phyloP scores from a whole-genome alignment of 2,329 filamentous ascomycete genomes.

The Pseudogymnoascus sp. region DNA sequence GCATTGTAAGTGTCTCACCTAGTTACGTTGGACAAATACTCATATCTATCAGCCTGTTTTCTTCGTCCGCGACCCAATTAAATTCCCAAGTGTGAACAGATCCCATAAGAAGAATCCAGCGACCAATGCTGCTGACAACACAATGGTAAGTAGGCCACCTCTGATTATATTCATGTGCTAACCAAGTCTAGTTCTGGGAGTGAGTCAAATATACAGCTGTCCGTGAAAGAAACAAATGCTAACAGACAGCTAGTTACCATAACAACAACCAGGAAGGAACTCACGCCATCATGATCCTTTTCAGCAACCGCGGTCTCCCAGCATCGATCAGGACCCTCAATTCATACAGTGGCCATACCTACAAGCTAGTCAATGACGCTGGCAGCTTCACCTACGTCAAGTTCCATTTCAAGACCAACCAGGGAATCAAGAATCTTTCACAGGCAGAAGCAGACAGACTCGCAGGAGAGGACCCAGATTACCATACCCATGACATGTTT shows the following conservation, averaged over 20 bases:
- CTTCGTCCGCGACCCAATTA: slow-evolving; percentile 39
- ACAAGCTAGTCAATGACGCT: slow-evolving; percentile 47
- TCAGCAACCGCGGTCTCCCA: slow-evolving; percentile 49
- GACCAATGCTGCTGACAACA: slow-evolving; percentile 32
- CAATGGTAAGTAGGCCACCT: slow-evolving; percentile 27
- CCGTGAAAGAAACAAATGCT: not conserved
- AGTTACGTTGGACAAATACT: not conserved
- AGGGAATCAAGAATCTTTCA: slow-evolving; percentile 43
- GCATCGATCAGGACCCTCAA: slow-evolving; percentile 47
- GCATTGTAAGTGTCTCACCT: slow-evolving; percentile 17
- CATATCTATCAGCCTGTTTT: slow-evolving; percentile 30
- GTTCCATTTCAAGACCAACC: slow-evolving; percentile 45
- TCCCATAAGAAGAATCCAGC: slow-evolving; percentile 37
- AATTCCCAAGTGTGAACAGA: slow-evolving; percentile 38
- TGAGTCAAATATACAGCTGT: slow-evolving; percentile 3
- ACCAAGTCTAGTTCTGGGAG: slow-evolving; percentile 16
- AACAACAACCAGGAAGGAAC: slow-evolving; percentile 42
- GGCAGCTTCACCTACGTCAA: slow-evolving; percentile 47
- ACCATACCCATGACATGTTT: slow-evolving; percentile 44
- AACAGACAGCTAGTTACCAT: not conserved
- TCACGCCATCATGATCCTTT: slow-evolving; percentile 51
- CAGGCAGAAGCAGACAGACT: slow-evolving; percentile 40
- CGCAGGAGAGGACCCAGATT: slow-evolving; percentile 35
- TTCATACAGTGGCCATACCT: slow-evolving; percentile 46
- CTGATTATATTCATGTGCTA: not conserved